Conservation (phyloP, 169 alveolate genomes). For the Prorocentrum cordatum region DNA sequence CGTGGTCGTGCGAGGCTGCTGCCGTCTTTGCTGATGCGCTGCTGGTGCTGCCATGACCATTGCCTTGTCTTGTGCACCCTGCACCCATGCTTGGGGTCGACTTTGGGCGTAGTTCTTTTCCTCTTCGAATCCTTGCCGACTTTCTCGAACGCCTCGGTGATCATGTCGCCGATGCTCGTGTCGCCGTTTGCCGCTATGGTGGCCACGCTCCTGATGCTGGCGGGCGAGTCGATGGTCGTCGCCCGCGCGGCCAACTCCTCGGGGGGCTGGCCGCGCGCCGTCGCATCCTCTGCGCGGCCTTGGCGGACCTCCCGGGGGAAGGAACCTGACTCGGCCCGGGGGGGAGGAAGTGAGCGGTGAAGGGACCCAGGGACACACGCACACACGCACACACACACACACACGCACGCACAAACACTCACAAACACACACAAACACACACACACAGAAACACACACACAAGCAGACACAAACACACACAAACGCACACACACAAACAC, state of each 20-base stretch:
- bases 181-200: constrained; percentile 97
- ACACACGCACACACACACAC: too few relatives aligned
- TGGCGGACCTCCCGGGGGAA: too few relatives aligned
- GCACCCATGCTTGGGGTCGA: background rate
- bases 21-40: background rate
- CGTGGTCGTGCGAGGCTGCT: background rate
- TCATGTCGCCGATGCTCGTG: constrained; percentile 87
- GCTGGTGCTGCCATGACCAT: background rate
- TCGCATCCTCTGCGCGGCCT: too few relatives aligned
- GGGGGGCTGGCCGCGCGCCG: too few relatives aligned
- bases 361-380: too few relatives aligned
- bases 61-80: background rate
- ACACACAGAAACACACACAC: too few relatives aligned
- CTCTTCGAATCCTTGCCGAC: constrained; percentile 54
- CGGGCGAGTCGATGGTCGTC: constrained; percentile 43
- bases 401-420: too few relatives aligned
- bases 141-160: constrained; percentile 91
- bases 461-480: too few relatives aligned
- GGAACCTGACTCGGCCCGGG: too few relatives aligned
- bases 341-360: too few relatives aligned
- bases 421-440: too few relatives aligned
- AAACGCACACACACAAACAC: too few relatives aligned
- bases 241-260: constrained; percentile 45
- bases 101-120: background rate
- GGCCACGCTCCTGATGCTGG: constrained; percentile 82